Evolutionary conservation across 1,284 basidiomycete genomes (phyloP).

Genomic region (Ustilago curta): DNA sequence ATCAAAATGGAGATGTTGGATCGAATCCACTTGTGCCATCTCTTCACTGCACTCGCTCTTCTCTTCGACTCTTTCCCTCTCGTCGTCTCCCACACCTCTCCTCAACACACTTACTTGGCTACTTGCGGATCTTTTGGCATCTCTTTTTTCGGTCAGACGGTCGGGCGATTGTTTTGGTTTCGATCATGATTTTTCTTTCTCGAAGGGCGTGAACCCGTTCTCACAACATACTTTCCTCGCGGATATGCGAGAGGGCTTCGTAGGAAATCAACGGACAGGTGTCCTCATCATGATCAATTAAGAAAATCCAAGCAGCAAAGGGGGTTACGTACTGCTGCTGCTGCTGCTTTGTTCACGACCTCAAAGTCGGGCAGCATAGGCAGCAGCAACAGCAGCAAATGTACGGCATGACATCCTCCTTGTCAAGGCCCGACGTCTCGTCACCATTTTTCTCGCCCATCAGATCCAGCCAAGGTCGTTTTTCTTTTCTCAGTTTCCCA

Average conservation of each 20-base stretch:
- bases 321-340: constrained; percentile 25
- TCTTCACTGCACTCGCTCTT: neutral
- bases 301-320: constrained; percentile 30
- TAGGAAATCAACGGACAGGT: constrained; percentile 44
- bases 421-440: constrained; percentile 40
- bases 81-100: neutral
- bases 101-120: constrained; percentile 29
- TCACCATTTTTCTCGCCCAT: constrained; percentile 13
- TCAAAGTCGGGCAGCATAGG: constrained; percentile 13
- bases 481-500: constrained; percentile 1
- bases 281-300: constrained; percentile 33
- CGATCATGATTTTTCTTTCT: constrained; percentile 28
- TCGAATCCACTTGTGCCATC: no score
- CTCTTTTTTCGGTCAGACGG: constrained; percentile 29
- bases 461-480: constrained; percentile 27
- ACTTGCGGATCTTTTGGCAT: constrained; percentile 17
- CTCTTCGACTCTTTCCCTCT: constrained; percentile 6
- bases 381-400: constrained; percentile 2
- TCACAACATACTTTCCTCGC: constrained; percentile 42
- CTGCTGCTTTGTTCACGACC: neutral
- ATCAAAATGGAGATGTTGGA: neutral
- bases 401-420: constrained; percentile 9
- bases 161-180: constrained; percentile 33
- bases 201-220: constrained; percentile 22
- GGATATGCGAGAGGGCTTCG: constrained; percentile 60